Conservation (phyloP, 805 yeast genomes). For the Myxozyma vanderwaltii region DNA sequence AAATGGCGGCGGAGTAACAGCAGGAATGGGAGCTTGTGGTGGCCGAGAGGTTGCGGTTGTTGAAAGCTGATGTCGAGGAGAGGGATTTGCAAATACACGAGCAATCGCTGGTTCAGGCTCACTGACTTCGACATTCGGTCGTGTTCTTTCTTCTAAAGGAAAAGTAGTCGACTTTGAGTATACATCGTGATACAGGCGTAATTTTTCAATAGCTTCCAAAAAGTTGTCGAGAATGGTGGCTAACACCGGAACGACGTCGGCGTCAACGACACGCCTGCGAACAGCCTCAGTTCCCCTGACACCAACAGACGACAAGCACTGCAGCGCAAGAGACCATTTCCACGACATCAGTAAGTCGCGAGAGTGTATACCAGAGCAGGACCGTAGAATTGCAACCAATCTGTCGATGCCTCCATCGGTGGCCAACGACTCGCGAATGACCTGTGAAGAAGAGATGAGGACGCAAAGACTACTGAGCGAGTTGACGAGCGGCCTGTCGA, state of each 20-base stretch:
- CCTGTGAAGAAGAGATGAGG: slow-evolving; percentile 79
- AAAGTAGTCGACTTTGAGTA: not conserved
- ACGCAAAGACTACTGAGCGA: slow-evolving; percentile 88
- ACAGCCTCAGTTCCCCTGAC: slow-evolving; percentile 89
- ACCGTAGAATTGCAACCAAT: slow-evolving; percentile 79
- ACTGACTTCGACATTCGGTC: not conserved
- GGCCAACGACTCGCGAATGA: slow-evolving; percentile 87
- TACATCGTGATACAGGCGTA: slow-evolving; percentile 28
- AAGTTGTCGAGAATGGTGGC: slow-evolving; percentile 93
- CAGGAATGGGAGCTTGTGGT: not conserved
- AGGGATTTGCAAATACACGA: too few species aligned
- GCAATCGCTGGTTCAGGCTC: too few species aligned
- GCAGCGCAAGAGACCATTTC: slow-evolving; percentile 97
- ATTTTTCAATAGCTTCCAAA: slow-evolving; percentile 44
- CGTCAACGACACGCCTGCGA: slow-evolving; percentile 81
- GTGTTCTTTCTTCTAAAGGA: not conserved
- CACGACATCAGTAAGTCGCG: slow-evolving; percentile 70
- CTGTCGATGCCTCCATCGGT: slow-evolving; percentile 92
- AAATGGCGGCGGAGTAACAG: not conserved
- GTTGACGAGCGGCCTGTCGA: slow-evolving; percentile 86
- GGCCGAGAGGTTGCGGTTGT: too few species aligned
- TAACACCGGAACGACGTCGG: slow-evolving; percentile 87
- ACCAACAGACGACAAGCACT: slow-evolving; percentile 86
- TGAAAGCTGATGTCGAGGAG: too few species aligned
- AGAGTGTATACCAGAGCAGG: slow-evolving; percentile 54